Base-by-base conservation (phyloP, 1,139 yeast genomes). In the Yamadazyma blattariae region DNA sequence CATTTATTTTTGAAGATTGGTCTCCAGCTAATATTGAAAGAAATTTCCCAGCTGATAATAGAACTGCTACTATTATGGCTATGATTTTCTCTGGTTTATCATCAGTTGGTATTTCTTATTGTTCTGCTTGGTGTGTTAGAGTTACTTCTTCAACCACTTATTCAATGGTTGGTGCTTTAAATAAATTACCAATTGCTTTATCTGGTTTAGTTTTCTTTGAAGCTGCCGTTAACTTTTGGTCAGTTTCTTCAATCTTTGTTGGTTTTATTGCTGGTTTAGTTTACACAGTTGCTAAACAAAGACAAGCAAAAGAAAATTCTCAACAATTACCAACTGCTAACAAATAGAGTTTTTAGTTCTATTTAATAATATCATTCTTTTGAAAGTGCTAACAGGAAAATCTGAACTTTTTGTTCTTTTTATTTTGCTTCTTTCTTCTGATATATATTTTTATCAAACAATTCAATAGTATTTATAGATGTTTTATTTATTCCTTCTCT, bases 101-200 rank as follows among this genome's bases (percentile, higher is more conserved):
- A 29, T 84, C 97, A 23, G 95, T 92, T 39, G 97, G 95, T 65
- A 92, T 94, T 58, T 89, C 97, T 31, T 92, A 94, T 76, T 88
- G 97, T 64, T 88, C 97, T 21, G 98, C 97, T 43, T 92, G 98
- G 98, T 92, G 98, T 78, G 96, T 92, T 45, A 87, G 98, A 71
- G 97, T 90, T 46, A 94, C 98, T 30, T 88, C 97, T 14, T 89
- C 97, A 23, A 92, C 98, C 40, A 92, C 98, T 38, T 92, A 92
- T 70, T 87, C 96, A 36, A 92, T 92, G 98, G 97, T 92, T 45
- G 98, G 98, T 59, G 98, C 98, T 37, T 79, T 92, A 64, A 92
- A 92, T 78, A 94, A 94, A 72, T 79, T 92, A 56, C 98, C 98
- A 55, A 88, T 94, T 56, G 98, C 98, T 17, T 74, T 94, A 42